A percentile compares a stretch with the other conserved stretches of the same genome.
Conservation (phyloP, 1,284 basidiomycete species). For the Ceraceosorus bombacis region DNA sequence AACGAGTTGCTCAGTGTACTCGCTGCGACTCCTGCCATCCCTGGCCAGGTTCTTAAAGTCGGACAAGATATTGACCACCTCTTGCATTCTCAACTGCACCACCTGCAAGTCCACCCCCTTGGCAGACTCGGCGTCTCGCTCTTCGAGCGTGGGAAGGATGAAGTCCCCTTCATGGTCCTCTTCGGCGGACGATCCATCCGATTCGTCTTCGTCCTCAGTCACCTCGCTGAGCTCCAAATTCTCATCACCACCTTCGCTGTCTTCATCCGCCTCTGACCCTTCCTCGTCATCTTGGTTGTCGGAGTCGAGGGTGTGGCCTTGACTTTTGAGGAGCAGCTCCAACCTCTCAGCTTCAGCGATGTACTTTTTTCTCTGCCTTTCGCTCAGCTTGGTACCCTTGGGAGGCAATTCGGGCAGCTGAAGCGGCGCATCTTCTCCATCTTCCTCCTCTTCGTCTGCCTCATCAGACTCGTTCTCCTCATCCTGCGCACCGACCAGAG, state of each 20-base stretch:
- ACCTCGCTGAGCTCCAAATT: conserved; percentile 61
- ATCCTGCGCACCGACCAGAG: conserved; percentile 15
- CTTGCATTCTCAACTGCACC: conserved; percentile 79
- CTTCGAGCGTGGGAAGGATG: conserved; percentile 70
- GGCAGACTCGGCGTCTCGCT: conserved; percentile 65
- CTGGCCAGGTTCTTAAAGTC: conserved; percentile 25
- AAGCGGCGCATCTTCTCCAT: conserved; percentile 8
- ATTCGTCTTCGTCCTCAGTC: conserved; percentile 31
- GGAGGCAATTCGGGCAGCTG: conserved; percentile 28
- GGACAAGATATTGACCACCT: conserved; percentile 69
- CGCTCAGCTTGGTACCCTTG: conserved; percentile 36
- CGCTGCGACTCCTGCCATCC: conserved; percentile 64
- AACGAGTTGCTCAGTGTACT: conserved; percentile 81
- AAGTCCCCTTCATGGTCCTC: conserved; percentile 50
- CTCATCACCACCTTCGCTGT: conserved; percentile 8
- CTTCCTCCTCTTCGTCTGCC: conserved; percentile 7
- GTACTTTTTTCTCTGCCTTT: conserved; percentile 42
- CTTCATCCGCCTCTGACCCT: conserved; percentile 9
- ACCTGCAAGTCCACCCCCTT: conserved; percentile 59
- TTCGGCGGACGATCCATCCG: conserved; percentile 16
- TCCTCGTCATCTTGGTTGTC: conserved; percentile 23
- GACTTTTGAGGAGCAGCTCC: conserved; percentile 44
- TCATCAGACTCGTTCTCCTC: conserved; percentile 20
- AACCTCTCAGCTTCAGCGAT: conserved; percentile 45
- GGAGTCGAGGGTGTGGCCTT: conserved; percentile 35